A percentile compares a stretch with the other conserved stretches of the same genome.
Evolutionary conservation across 108 stramenopile genomes (phyloP).

Genomic region (Nitzschia inconspicua): DNA sequence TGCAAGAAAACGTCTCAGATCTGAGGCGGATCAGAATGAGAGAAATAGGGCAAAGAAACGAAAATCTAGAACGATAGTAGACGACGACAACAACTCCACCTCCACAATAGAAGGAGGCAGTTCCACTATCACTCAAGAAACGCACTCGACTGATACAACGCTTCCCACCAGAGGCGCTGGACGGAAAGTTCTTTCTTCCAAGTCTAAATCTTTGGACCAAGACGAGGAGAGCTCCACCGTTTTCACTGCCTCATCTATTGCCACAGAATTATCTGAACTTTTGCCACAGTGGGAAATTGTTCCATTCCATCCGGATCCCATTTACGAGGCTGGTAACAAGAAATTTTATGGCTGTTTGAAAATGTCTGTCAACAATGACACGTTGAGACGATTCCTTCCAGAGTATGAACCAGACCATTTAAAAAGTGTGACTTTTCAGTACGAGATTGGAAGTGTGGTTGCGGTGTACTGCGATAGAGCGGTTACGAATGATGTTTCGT

Average conservation of each 20-base stretch:
- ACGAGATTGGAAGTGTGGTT: conserved; percentile 5
- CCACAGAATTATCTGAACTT: no score
- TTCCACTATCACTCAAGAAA: conserved; percentile 5
- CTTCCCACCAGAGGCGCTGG: conserved; percentile 6
- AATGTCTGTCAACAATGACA: no score
- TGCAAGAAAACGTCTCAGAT: neutral
- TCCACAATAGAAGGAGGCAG: neutral
- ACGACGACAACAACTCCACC: neutral
- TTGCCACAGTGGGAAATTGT: no score
- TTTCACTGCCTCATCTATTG: no score
- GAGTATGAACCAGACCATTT: no score
- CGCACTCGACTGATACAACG: conserved; percentile 9
- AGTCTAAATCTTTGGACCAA: no score
- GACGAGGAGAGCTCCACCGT: no score
- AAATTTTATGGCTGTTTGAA: no score
- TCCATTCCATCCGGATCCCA: no score
- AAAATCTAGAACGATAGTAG: neutral
- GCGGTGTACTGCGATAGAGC: neutral
- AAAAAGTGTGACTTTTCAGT: neutral
- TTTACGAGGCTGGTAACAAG: no score
- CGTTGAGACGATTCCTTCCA: no score
- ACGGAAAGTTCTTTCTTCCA: no score
- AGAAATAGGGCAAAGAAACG: neutral
- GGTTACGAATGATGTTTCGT: neutral
- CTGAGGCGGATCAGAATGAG: neutral